Evolutionary conservation across 257 asterid genomes (phyloP).

Genomic region (Primulina tabacum): DNA sequence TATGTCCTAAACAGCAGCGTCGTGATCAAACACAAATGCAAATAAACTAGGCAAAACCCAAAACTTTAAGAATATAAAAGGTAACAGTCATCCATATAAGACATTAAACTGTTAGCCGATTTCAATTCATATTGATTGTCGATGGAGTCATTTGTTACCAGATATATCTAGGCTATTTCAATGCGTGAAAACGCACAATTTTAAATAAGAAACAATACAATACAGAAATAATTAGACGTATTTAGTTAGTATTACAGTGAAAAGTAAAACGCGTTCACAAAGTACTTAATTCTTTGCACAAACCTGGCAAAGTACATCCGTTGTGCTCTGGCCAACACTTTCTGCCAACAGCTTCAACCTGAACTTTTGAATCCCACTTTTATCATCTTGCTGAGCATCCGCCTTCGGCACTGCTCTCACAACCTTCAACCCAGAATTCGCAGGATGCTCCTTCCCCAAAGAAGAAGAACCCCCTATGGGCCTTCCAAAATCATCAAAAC

Average conservation of each 20-base stretch:
- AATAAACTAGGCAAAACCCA: neutral
- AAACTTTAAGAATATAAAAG: neutral
- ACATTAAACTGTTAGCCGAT: no score
- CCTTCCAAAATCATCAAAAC: constrained; percentile 94
- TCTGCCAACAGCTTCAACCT: constrained; percentile 86
- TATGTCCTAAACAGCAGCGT: neutral
- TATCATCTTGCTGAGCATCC: constrained; percentile 64
- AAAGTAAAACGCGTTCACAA: no score
- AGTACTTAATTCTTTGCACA: neutral
- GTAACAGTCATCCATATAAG: neutral
- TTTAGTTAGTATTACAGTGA: no score
- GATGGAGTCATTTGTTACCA: no score
- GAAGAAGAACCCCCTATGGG: constrained; percentile 60
- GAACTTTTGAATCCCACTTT: constrained; percentile 79
- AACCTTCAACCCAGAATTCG: constrained; percentile 53
- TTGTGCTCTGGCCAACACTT: constrained; percentile 77
- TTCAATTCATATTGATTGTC: no score
- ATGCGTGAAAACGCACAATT: no score
- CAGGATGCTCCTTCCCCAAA: constrained; percentile 46
- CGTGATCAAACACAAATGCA: neutral
- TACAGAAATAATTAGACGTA: no score
- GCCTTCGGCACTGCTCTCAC: constrained; percentile 86
- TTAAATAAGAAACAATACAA: no score
- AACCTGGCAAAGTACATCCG: constrained; percentile 98
- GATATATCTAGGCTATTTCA: no score